Conservation (phyloP, 176 grass and related monocot genomes). For the Tuctoria greenei region DNA sequence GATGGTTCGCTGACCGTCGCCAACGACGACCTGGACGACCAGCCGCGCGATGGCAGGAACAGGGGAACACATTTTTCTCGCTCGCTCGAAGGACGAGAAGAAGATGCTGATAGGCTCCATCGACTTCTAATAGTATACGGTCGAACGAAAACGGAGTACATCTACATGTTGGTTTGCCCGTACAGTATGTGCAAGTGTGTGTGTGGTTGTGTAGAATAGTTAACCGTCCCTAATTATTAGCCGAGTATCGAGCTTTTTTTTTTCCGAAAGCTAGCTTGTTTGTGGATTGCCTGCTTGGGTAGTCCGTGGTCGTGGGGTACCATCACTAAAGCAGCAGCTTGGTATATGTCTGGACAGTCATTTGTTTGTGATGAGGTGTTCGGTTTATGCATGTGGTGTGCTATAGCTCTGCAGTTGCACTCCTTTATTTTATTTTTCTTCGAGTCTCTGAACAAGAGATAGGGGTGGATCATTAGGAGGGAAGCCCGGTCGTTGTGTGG, state of each 20-base stretch:
- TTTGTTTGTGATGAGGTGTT: constrained; percentile 5
- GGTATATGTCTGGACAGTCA: constrained; percentile 1
- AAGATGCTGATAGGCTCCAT: neutral
- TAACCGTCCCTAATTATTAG: constrained; percentile 27
- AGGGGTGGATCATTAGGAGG: neutral
- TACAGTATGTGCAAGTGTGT: constrained; percentile 7
- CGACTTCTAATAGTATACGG: constrained; percentile 29
- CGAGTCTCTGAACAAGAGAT: neutral
- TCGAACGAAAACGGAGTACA: neutral
- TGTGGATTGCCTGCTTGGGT: neutral
- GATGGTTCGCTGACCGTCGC: neutral
- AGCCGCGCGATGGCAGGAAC: neutral
- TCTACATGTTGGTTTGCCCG: constrained; percentile 16
- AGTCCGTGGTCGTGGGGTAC: neutral
- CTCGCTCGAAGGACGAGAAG: neutral
- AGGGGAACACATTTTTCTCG: neutral
- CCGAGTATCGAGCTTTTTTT: constrained; percentile 18
- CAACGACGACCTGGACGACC: neutral
- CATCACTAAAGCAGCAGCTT: neutral
- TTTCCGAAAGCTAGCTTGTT: no score
- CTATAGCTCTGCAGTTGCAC: constrained; percentile 9
- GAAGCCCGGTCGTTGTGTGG: constrained; percentile 34
- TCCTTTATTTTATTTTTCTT: neutral
- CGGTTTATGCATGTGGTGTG: constrained; percentile 34
- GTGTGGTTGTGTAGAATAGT: constrained; percentile 31